Evolutionary conservation across 2,329 filamentous ascomycete species (phyloP).

Genomic region (Phialophora chinensis): DNA sequence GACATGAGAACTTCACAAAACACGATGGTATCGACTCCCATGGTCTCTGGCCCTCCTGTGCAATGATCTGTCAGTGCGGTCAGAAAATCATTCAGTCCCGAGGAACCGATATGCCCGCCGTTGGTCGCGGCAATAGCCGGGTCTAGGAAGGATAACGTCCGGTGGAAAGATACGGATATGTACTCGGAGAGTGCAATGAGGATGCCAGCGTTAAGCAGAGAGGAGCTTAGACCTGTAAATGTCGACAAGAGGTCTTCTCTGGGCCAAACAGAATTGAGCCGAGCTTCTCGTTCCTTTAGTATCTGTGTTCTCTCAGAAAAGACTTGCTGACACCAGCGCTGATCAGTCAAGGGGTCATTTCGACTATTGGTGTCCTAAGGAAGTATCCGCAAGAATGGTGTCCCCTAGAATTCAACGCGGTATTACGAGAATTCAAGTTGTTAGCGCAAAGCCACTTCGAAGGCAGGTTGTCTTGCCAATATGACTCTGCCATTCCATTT

Average conservation of each 20-base stretch:
- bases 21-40: conserved; percentile 16
- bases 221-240: background rate
- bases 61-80: conserved; percentile 16
- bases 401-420: background rate
- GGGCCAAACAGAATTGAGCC: background rate
- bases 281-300: background rate
- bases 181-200: background rate
- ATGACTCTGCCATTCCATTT: background rate
- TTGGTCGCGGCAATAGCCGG: conserved; percentile 16
- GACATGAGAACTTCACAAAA: conserved; percentile 5
- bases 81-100: conserved; percentile 8
- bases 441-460: background rate
- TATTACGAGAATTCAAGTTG: background rate
- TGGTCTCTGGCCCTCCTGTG: conserved; percentile 22
- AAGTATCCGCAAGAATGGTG: background rate
- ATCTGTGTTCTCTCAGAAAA: background rate
- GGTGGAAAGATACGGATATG: background rate
- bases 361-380: background rate
- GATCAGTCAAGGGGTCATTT: background rate
- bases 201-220: background rate
- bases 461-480: background rate
- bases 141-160: background rate
- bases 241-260: background rate
- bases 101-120: conserved; percentile 7
- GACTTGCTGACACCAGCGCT: background rate